Conservation (phyloP, 495 filamentous ascomycete genomes). For the Polyplosphaeria fusca region DNA sequence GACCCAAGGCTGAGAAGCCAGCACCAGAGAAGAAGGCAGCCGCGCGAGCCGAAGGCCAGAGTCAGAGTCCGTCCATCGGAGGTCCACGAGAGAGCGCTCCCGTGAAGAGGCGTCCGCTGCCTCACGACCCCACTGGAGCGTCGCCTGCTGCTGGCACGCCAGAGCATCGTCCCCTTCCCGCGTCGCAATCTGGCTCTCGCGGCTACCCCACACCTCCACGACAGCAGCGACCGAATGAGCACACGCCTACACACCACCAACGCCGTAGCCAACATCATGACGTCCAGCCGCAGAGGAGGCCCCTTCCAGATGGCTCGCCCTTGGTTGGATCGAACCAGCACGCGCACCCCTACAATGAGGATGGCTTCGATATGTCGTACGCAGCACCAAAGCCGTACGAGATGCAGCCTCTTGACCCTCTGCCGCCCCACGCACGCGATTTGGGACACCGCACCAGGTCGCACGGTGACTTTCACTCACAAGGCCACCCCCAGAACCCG, state of each 20-base stretch:
- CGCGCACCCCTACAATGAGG: conserved; percentile 5
- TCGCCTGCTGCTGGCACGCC: conserved; percentile 26
- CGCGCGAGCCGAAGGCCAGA: conserved; percentile 35
- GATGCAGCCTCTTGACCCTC: conserved; percentile 21
- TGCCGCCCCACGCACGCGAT: conserved; percentile 13
- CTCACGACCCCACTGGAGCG: conserved; percentile 63
- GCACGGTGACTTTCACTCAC: conserved; percentile 11
- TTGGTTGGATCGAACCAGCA: conserved; percentile 8
- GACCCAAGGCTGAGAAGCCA: conserved; percentile 69
- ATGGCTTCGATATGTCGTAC: conserved; percentile 29
- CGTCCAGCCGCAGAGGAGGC: conserved; percentile 14
- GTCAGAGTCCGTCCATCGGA: conserved; percentile 37
- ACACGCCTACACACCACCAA: conserved; percentile 19
- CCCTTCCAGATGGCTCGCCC: conserved; percentile 19
- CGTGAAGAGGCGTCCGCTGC: conserved; percentile 75
- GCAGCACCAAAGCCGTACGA: conserved; percentile 30
- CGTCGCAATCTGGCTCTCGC: conserved; percentile 25
- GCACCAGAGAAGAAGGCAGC: conserved; percentile 51
- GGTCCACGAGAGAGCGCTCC: conserved; percentile 60
- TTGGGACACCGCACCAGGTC: conserved; percentile 17
- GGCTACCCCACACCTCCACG: conserved; percentile 34
- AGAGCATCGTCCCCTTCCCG: conserved; percentile 24
- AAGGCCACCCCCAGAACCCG: conserved; percentile 9
- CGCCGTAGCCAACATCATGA: conserved; percentile 18
- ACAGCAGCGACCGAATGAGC: conserved; percentile 26